phyloP scores from a whole-genome alignment of 2,329 filamentous ascomycete species.

The Periconia sp. region DNA sequence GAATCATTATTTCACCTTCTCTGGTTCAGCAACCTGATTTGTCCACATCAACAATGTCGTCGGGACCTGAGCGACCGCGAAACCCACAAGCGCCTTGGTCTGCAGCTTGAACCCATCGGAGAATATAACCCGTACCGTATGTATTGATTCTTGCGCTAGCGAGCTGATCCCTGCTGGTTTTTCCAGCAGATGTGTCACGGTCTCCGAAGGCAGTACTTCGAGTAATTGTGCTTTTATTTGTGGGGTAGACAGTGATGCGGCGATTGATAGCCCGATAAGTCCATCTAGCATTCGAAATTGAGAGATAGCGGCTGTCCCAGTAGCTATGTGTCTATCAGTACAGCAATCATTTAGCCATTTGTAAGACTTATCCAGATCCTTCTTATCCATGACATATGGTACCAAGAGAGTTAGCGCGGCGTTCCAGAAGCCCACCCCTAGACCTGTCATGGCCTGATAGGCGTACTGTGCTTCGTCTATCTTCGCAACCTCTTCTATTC shows the following conservation, averaged over 20 bases:
- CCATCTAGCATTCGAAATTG: constrained; percentile 9
- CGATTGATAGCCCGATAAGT: constrained; percentile 5
- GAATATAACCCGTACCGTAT: not conserved
- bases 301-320: constrained; percentile 2
- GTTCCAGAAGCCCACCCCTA: constrained; percentile 5
- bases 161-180: not conserved
- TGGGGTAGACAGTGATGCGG: not conserved
- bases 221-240: not conserved
- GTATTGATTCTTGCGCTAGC: not conserved
- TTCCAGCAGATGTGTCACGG: not conserved
- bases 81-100: constrained; percentile 5
- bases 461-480: constrained; percentile 6
- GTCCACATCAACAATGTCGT: constrained; percentile 6
- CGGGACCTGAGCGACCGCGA: constrained; percentile 4
- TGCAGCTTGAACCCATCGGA: constrained; percentile 5
- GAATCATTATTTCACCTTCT: not conserved
- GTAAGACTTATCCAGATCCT: constrained; percentile 5
- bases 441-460: constrained; percentile 7
- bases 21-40: not conserved
- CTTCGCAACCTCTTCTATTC: not conserved
- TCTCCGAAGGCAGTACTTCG: not conserved
- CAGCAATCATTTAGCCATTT: not conserved
- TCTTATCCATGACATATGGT: constrained; percentile 2
- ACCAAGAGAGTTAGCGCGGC: constrained; percentile 3
- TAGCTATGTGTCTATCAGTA: not conserved